Percentiles rank a stretch among this genome's conserved stretches.
These are phyloP conservation scores for Chromosphaera perkinsii DNA, from an alignment of 208 protist genomes.

Conservation along the genomic window DNA sequence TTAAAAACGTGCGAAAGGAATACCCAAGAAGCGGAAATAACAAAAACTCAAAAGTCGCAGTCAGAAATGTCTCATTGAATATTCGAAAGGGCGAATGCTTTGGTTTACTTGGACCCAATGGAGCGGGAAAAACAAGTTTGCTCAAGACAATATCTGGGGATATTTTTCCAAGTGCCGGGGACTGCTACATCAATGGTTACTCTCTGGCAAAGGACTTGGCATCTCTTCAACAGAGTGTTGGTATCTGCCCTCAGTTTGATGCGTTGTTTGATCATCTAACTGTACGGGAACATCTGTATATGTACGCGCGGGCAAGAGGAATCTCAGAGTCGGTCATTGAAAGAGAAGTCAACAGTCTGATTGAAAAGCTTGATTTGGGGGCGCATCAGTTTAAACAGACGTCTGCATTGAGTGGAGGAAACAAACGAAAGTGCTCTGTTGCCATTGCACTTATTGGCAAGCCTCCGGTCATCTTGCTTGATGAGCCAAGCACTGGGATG, in stretches of 20 bases:
- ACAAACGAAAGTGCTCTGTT: conserved; percentile 52
- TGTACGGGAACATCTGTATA: conserved; percentile 28
- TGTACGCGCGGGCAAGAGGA: conserved; percentile 32
- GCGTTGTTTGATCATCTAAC: conserved; percentile 43
- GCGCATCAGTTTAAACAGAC: conserved; percentile 6
- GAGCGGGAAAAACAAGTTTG: conserved; percentile 49
- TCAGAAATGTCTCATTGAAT: too few species aligned
- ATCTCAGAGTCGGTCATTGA: background rate
- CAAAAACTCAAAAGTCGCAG: too few species aligned
- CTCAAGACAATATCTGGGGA: conserved; percentile 39
- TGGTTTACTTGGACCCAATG: conserved; percentile 53
- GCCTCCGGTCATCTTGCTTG: conserved; percentile 35
- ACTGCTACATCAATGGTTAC: conserved; percentile 14
- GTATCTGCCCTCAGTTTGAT: conserved; percentile 52
- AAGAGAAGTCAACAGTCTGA: conserved; percentile 7
- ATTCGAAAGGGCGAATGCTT: too few species aligned
- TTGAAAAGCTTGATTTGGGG: conserved; percentile 1
- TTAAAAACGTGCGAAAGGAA: too few species aligned
- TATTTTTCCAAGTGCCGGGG: conserved; percentile 1
- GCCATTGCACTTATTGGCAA: conserved; percentile 50
- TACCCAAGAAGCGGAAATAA: too few species aligned
- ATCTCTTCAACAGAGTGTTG: conserved; percentile 16
- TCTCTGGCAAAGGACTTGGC: conserved; percentile 3
- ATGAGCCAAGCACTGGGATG: conserved; percentile 31
- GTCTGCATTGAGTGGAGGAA: conserved; percentile 48